phyloP scores from a whole-genome alignment of 805 yeast species.

The Jamesozyma piceae region DNA sequence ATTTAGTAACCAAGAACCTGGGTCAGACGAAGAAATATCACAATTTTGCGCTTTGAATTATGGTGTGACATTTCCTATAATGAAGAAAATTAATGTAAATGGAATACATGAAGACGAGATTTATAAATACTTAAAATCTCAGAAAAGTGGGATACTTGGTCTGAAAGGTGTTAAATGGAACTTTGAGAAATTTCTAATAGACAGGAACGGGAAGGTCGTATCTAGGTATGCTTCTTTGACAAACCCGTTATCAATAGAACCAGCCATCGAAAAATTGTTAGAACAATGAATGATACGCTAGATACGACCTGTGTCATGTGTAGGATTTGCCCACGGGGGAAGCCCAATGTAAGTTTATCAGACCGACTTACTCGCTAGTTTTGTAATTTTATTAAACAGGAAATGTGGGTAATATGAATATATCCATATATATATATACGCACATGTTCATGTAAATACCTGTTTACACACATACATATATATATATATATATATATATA shows the following conservation, averaged over 20 bases:
- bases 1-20: constrained; percentile 76
- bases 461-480: too few species aligned
- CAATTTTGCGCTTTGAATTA: constrained; percentile 67
- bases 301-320: too few species aligned
- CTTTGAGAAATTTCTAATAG: constrained; percentile 62
- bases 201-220: constrained; percentile 45
- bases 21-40: constrained; percentile 57
- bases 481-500: too few species aligned
- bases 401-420: too few species aligned
- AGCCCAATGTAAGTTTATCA: too few species aligned
- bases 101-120: constrained; percentile 76
- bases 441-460: too few species aligned
- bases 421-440: too few species aligned
- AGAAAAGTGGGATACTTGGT: constrained; percentile 53
- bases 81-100: constrained; percentile 82
- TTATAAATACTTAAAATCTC: constrained; percentile 61
- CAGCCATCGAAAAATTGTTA: constrained; percentile 52
- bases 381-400: too few species aligned
- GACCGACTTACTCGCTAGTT: too few species aligned
- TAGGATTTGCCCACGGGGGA: too few species aligned
- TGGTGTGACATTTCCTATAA: constrained; percentile 85
- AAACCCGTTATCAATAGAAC: constrained; percentile 53
- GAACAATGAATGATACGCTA: too few species aligned
- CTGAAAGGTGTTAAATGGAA: constrained; percentile 72
- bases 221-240: constrained; percentile 61